phyloP scores from a whole-genome alignment of 139 green algal species.

The Chlorella vulgaris region DNA sequence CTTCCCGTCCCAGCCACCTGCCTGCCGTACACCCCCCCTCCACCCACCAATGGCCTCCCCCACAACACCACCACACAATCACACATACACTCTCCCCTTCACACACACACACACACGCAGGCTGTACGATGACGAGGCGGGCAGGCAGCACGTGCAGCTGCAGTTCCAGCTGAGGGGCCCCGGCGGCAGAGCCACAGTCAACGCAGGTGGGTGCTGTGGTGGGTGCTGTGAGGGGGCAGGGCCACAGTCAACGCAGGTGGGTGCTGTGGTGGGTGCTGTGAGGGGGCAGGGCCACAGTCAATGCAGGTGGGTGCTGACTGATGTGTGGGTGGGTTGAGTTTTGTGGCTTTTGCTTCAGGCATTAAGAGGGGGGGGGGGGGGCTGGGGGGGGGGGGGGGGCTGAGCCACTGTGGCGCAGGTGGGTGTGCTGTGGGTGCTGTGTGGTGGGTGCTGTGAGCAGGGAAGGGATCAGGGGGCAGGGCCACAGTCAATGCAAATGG shows the following conservation, averaged over 20 bases:
- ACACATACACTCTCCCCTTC: not conserved
- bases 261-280: not conserved
- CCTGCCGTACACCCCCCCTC: not conserved
- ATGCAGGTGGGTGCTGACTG: not conserved
- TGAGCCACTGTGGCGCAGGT: too few relatives aligned
- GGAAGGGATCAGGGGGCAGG: too few relatives aligned
- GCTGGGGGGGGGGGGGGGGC: too few relatives aligned
- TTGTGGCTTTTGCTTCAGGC: too few relatives aligned
- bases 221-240: too few relatives aligned
- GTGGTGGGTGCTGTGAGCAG: too few relatives aligned
- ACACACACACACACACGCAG: slow-evolving; percentile 31
- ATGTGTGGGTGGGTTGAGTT: not conserved
- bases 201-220: slow-evolving; percentile 25
- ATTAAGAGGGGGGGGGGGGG: not conserved
- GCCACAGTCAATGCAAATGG: not conserved
- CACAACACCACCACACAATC: not conserved
- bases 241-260: not conserved
- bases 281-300: not conserved
- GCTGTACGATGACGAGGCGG: slow-evolving; percentile 83
- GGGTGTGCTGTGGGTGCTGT: not conserved
- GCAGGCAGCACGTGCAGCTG: slow-evolving; percentile 86
- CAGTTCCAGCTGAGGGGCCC: slow-evolving; percentile 84
- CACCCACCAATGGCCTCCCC: not conserved
- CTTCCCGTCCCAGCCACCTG: too few relatives aligned
- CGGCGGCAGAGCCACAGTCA: slow-evolving; percentile 71